Evolutionary conservation across 257 asterid species (phyloP), one percentile per base, ranked within the genome.

Genomic region (Mitragyna speciosa): DNA sequence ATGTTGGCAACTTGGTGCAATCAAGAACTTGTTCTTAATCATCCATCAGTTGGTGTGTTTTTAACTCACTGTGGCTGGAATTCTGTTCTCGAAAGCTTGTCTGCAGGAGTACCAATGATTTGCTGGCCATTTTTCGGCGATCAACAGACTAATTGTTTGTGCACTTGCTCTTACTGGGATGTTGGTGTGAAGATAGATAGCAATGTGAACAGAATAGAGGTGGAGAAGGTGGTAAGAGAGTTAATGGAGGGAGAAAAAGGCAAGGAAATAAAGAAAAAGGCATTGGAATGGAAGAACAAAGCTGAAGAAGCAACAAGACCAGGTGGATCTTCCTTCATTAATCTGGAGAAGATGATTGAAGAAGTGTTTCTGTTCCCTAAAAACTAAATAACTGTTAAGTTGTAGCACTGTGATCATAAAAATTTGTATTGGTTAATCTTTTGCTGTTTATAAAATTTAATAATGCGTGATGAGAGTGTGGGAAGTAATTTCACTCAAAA

Each of bases 51-150:
- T 0, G 79, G 79, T 1, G 83, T 36, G 1, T 80, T 80, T 45
- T 67, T 80, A 61, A 80, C 76, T 0, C 83, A 80, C 30, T 73
- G 79, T 22, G 83, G 83, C 6, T 80, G 83, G 83, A 74, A 80
- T 51, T 80, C 83, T 11, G 47, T 74, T 0, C 58, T 74, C 2
- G 83, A 80, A 19, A 73, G 83, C 73, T 33, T 67, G 70, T 61
- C 79, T 0, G 61, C 61, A 6, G 76, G 80, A 14, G 80, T 80
- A 33, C 70, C 80, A 0, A n/a, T 80, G 83, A 28, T 80, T 26
- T 80, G 80, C 22, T 80, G 79, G 83, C 69, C 80, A 4, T 80
- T 75, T 75, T 75, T 80, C 20, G 76, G 51, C 0, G 80, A 80
- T 45, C 80, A 80, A 30, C 72, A 56, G 72, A 51, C 70, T 17